A percentile compares a stretch with the other conserved stretches of the same genome.
Evolutionary conservation across 2,329 filamentous ascomycete genomes (phyloP).

Genomic region (Elsinoe batatas): DNA sequence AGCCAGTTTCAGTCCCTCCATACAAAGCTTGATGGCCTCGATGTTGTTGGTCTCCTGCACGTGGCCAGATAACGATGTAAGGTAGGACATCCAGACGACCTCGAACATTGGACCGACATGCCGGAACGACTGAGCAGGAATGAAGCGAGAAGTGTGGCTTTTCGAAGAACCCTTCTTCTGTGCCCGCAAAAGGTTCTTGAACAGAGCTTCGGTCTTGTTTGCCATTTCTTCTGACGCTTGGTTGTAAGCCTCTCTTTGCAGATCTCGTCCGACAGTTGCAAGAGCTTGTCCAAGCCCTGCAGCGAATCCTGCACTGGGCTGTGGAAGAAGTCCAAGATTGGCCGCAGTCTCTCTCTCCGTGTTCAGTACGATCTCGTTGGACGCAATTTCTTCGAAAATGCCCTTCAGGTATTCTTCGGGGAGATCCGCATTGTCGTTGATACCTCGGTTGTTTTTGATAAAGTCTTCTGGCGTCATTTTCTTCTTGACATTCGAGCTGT

Average conservation of each 20-base stretch:
- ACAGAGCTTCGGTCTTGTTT: slow-evolving; percentile 70
- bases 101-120: slow-evolving; percentile 98
- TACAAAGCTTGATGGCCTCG: slow-evolving; percentile 81
- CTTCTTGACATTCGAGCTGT: slow-evolving; percentile 75
- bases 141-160: slow-evolving; percentile 60
- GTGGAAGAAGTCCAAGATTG: slow-evolving; percentile 56
- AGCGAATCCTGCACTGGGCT: slow-evolving; percentile 59
- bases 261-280: slow-evolving; percentile 80
- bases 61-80: slow-evolving; percentile 85
- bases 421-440: slow-evolving; percentile 91
- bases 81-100: slow-evolving; percentile 98
- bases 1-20: slow-evolving; percentile 90
- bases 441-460: slow-evolving; percentile 97
- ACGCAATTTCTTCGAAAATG: slow-evolving; percentile 86
- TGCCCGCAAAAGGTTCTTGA: slow-evolving; percentile 84
- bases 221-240: slow-evolving; percentile 94
- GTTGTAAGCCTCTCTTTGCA: slow-evolving; percentile 85
- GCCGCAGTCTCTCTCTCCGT: slow-evolving; percentile 86
- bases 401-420: slow-evolving; percentile 81
- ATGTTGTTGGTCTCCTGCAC: slow-evolving; percentile 90
- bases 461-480: slow-evolving; percentile 97
- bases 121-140: slow-evolving; percentile 84
- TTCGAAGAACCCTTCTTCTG: slow-evolving; percentile 68
- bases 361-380: slow-evolving; percentile 87
- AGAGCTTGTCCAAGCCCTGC: slow-evolving; percentile 80